Conservation (phyloP, 768 basidiomycete genomes). For the Polyporus arcularius region DNA sequence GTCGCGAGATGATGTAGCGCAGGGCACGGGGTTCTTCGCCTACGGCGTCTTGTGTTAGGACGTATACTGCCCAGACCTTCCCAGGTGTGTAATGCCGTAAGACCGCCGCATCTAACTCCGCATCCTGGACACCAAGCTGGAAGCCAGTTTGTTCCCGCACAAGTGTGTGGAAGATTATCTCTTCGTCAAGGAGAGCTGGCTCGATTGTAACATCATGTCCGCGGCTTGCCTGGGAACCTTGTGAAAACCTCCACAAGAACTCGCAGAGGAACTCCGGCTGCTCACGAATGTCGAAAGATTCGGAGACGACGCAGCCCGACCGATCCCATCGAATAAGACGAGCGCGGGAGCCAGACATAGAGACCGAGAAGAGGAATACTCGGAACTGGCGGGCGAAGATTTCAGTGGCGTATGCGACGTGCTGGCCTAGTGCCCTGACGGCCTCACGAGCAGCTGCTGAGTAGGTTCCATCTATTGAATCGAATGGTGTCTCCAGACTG, state of each 20-base stretch:
- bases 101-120: background rate
- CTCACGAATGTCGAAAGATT: conserved; percentile 1
- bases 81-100: conserved; percentile 2
- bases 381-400: conserved; percentile 4
- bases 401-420: background rate
- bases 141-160: background rate
- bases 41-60: background rate
- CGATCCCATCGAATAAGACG: conserved; percentile 10
- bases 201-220: conserved; percentile 1
- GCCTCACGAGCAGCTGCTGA: too few relatives aligned
- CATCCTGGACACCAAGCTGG: background rate
- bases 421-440: background rate
- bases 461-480: too few relatives aligned
- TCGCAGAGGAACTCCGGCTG: conserved; percentile 1
- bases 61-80: background rate
- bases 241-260: conserved; percentile 1
- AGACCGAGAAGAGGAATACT: background rate
- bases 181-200: background rate
- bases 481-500: too few relatives aligned
- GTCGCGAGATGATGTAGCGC: conserved; percentile 6
- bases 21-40: too few relatives aligned
- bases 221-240: background rate
- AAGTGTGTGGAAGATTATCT: background rate
- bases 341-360: background rate
- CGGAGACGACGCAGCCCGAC: background rate